Conservation (phyloP, 2,329 filamentous ascomycete species). For the Pseudogymnoascus sp. region DNA sequence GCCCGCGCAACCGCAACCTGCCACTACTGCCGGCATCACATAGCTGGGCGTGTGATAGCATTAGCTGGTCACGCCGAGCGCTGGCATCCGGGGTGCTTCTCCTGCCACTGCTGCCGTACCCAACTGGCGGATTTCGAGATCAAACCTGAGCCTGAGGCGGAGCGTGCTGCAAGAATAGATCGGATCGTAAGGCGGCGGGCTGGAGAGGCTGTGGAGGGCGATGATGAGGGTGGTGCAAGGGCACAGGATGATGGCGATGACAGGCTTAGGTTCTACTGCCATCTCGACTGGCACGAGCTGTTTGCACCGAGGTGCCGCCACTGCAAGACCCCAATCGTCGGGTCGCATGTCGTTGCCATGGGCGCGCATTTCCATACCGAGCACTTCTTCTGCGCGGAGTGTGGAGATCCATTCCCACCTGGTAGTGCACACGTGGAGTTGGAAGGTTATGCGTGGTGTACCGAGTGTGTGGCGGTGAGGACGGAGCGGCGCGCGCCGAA, state of each 20-base stretch:
- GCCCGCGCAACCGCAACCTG: conserved; percentile 63
- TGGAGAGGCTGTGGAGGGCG: conserved; percentile 49
- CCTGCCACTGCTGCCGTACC: conserved; percentile 79
- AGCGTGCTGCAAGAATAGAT: conserved; percentile 62
- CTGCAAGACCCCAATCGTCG: conserved; percentile 93
- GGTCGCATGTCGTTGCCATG: conserved; percentile 87
- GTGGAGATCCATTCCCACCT: conserved; percentile 83
- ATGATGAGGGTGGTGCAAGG: conserved; percentile 55
- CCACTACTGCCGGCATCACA: conserved; percentile 74
- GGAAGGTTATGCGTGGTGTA: conserved; percentile 95
- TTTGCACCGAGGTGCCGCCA: conserved; percentile 91
- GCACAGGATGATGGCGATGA: conserved; percentile 62
- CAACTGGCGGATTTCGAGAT: conserved; percentile 92
- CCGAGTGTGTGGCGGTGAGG: conserved; percentile 83
- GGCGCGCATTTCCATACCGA: conserved; percentile 95
- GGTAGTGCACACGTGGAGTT: conserved; percentile 76
- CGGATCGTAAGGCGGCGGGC: conserved; percentile 60
- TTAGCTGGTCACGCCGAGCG: conserved; percentile 64
- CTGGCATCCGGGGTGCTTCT: conserved; percentile 91
- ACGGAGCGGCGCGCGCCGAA: conserved; percentile 83
- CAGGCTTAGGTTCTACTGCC: conserved; percentile 81
- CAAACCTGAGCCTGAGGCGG: conserved; percentile 76
- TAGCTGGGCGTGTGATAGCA: conserved; percentile 83
- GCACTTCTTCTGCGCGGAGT: conserved; percentile 98
- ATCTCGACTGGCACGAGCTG: conserved; percentile 95